Base-by-base conservation (phyloP, 495 filamentous ascomycete species). In the Talaromyces nanjingensis region DNA sequence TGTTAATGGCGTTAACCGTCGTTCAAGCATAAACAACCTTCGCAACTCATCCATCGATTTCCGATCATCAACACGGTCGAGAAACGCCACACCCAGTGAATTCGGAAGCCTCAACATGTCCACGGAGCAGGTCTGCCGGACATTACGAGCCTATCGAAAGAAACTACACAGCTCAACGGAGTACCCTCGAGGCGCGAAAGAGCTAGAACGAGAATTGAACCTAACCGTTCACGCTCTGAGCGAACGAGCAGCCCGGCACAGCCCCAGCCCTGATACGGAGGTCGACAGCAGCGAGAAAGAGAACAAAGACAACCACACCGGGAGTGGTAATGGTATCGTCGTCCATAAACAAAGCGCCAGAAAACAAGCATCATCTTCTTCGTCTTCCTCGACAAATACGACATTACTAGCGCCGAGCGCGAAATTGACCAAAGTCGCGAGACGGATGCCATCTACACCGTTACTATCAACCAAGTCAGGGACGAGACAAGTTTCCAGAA, bases 91-190 rank as follows among this genome's bases (percentile, higher is more conserved):
- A 34, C 81, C 81, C 63, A 73, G 65, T 65, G 84, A 85, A 25
- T 86, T 85, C 64, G 87, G 88, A 8, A 84, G 81, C 59, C 78
- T 96, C 6, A 86, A 86, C 68, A 85, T 85, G 74, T 87, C 89
- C 6, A 93, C 90, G 1, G 90, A 94, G 67, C 88, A 92, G 65
- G 79, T 92, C 0, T 91, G 89, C 67, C 89, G 89, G 27, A 87
- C 87, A 5, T 80, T 98, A 6, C 85, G 89, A 58, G 84, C 87
- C 2, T 97, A 96, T 69, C 84, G 94, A 16, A 93, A 92, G 75
- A 91, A 91, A 69, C 82, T 97, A 7, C 74, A 84, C 24, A 85
- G 84, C 12, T 84, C 83, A 12, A 75, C 82, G 2, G 84, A 92
- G 45, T 81, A 82, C 31, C 76, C 85, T 12, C 88, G 91, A 59